Percentiles rank a stretch among this genome's conserved stretches.
Evolutionary conservation across 768 basidiomycete genomes (phyloP).

Genomic region (Dictyophora rubrovolvata): DNA sequence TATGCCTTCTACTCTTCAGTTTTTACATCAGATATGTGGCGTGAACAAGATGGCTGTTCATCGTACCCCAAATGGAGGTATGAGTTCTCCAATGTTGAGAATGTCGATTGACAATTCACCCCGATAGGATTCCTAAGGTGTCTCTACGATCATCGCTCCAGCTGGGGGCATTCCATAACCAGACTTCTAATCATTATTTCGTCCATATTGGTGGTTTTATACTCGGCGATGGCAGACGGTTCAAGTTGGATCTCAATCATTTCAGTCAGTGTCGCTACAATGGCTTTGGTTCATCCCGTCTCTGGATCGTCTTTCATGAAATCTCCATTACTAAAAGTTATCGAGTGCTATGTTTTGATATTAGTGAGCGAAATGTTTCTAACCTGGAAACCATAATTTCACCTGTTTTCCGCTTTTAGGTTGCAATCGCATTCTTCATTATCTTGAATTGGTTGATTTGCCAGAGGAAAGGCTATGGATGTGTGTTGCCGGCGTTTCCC

Average conservation of each 20-base stretch:
- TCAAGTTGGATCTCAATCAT: not conserved
- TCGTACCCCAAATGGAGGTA: not conserved
- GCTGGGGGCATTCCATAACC: too few relatives aligned
- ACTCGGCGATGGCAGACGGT: not conserved
- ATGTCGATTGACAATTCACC: too few relatives aligned
- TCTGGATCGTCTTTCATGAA: not conserved
- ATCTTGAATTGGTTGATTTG: not conserved
- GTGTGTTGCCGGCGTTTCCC: not conserved
- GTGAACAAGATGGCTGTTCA: not conserved
- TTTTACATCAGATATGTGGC: not conserved
- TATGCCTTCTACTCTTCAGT: not conserved
- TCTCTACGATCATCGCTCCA: too few relatives aligned
- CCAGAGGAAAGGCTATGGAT: not conserved
- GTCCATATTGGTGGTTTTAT: not conserved
- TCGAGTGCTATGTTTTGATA: not conserved
- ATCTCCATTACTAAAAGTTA: not conserved
- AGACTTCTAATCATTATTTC: too few relatives aligned
- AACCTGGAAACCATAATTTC: not conserved
- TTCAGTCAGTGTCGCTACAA: not conserved
- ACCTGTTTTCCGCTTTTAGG: not conserved
- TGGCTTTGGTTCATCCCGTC: not conserved
- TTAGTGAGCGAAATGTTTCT: not conserved
- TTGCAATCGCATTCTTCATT: not conserved
- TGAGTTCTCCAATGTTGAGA: too few relatives aligned
- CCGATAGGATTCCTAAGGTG: too few relatives aligned